Percentiles rank a stretch among this genome's conserved stretches.
phyloP scores from a whole-genome alignment of 306 rosid species.

The Cotoneaster glaucophyllus region DNA sequence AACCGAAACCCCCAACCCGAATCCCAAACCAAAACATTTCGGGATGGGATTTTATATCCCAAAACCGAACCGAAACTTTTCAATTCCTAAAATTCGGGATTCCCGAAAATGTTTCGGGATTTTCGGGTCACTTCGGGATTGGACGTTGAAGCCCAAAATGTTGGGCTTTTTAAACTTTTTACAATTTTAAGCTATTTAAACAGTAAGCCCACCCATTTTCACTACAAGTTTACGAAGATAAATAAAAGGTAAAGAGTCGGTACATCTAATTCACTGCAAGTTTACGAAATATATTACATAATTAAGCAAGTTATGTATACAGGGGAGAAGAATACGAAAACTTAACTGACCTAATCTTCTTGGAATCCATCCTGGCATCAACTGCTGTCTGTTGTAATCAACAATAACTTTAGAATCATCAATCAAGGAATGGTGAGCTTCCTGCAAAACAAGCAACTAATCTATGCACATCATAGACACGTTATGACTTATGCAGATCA shows the following conservation, averaged over 20 bases:
- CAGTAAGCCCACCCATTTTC: too few species aligned
- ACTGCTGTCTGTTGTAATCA: slow-evolving; percentile 75
- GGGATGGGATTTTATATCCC: too few species aligned
- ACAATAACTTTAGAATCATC: slow-evolving; percentile 78
- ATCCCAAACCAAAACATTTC: too few species aligned
- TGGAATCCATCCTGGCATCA: slow-evolving; percentile 98
- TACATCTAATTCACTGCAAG: neutral
- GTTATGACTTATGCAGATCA: too few species aligned
- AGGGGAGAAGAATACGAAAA: slow-evolving; percentile 47
- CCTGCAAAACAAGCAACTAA: slow-evolving; percentile 39
- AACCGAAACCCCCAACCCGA: too few species aligned
- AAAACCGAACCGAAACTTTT: too few species aligned
- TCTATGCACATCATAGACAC: neutral
- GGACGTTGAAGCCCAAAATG: too few species aligned
- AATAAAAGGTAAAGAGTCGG: neutral
- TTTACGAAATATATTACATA: slow-evolving; percentile 2
- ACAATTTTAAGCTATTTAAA: too few species aligned
- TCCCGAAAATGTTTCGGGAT: too few species aligned
- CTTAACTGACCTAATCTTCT: slow-evolving; percentile 78
- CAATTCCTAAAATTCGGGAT: too few species aligned
- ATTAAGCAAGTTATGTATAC: slow-evolving; percentile 31
- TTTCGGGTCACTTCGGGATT: too few species aligned
- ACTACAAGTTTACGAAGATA: slow-evolving; percentile 2
- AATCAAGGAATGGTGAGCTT: slow-evolving; percentile 72
- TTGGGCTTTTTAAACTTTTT: too few species aligned